Base-by-base conservation (phyloP, 2,329 filamentous ascomycete species). In the Fusarium paranaense region DNA sequence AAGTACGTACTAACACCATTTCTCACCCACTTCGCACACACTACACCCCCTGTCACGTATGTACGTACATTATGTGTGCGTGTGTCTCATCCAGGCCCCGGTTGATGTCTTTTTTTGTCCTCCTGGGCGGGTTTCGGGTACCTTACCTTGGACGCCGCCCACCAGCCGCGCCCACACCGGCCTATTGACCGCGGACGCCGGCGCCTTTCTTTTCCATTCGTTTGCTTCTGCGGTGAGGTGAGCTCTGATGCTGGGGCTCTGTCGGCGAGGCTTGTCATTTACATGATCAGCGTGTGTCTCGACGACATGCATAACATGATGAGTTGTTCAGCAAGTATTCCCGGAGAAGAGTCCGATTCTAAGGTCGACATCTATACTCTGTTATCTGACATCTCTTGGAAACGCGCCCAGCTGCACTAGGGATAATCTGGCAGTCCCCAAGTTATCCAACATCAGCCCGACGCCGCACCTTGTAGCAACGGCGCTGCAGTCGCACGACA, bases 401-500 rank as follows among this genome's bases (percentile, higher is more conserved):
- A 45, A 32, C 16, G 27, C 38, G 27, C 62, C 18, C 30, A 50
- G 33, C 20, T 73, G 38, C 38, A 61, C n/a, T 57, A 69, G 33
- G 42, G 37, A 47, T 45, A 38, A 62, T 50, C 54, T 68, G 45
- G 20, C 56, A 69, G 45, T 57, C 33, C 45, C 25, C 59, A 30
- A 67, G 42, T 57, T 57, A 60, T 72, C 25, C 63, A 70, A 57
- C 54, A 64, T 57, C 62, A 71, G 64, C 64, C 70, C 50, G 58
- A 45, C 70, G 60, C 61, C 27, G 61, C 69, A 63, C 65, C 75
- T 66, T 76, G 73, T 76, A 64, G 64, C 71, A 77, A 77, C 76
- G 73, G 75, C 60, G 68, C 65, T 76, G 74, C 64, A 66, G 76
- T 78, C 74, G 72, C 76, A 71, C 70, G 72, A 70, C 74, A 71